Base-by-base conservation (phyloP, 139 green algal species). In the Chlorella sp. region DNA sequence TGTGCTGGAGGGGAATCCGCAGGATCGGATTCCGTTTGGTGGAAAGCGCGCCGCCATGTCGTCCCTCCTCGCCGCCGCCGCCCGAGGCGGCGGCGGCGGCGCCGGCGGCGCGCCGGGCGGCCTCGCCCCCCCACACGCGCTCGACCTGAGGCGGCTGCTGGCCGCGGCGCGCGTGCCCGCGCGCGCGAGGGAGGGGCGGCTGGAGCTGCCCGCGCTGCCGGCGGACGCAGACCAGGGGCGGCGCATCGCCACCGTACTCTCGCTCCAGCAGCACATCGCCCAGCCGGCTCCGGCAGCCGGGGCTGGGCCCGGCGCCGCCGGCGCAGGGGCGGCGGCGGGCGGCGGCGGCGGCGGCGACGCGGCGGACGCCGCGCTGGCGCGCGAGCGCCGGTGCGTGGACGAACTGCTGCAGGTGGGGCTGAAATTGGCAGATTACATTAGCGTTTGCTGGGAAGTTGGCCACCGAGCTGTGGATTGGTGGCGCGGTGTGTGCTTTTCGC, bases 1-100 rank as follows among this genome's bases (percentile, higher is more conserved):
- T 60, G 68, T 87, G 29, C 31, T 84, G 29, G 63, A 62, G 2
- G 83, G 68, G 17, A 87, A 87, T 58, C 17, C 58, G 23, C 81
- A 80, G 35, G 83, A 87, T 58, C 41, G 61, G 17, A 27, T 87
- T 8, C 35, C 59, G 27, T 87, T 87, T 59, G 46, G 62, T 58
- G 58, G 40, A 33, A 46, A 42, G 55, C 36, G 8, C 11, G n/a
- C 31, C 8, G 31, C 31, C 46, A 14, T 55, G 14, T 14, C 14
- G 46, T 55, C 14, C 14, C 46, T 55, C 46, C 43, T 38, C 23
- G 3, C 56, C 71, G 17, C 46, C 56, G 45, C 42, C 2, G 70
- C n/a, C 21, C 0, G n/a, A 29, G 8, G 7, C n/a, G 6, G 7
- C 19, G 35, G 9, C 14, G 8, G 35, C 9, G 36, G 61, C n/a